Percentiles rank a stretch among this genome's conserved stretches.
Conservation (phyloP, 2,329 filamentous ascomycete species). For the Curvularia sp. region DNA sequence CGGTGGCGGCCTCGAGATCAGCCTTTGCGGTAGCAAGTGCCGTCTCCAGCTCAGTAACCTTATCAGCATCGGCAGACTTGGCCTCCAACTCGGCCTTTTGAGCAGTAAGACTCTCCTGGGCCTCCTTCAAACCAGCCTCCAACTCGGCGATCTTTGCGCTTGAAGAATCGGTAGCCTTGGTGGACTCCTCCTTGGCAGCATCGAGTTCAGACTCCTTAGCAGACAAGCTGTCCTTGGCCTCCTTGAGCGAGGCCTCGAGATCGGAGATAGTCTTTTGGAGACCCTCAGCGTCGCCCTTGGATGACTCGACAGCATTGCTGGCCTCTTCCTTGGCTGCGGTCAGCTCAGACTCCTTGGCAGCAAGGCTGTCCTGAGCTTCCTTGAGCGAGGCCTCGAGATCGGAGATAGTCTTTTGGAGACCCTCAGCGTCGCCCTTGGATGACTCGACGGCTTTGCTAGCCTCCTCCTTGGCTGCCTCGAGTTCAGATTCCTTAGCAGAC, state of each 20-base stretch:
- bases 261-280: constrained; percentile 31
- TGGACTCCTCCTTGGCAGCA: constrained; percentile 24
- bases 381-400: constrained; percentile 29
- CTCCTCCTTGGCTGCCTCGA: constrained; percentile 25
- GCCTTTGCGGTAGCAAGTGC: constrained; percentile 22
- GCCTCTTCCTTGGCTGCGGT: constrained; percentile 24
- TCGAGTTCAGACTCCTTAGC: constrained; percentile 27
- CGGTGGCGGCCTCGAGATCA: constrained; percentile 15
- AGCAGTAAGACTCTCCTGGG: constrained; percentile 30
- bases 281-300: constrained; percentile 24
- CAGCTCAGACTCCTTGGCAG: constrained; percentile 27
- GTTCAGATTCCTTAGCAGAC: constrained; percentile 25
- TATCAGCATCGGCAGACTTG: constrained; percentile 27
- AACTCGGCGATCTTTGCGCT: constrained; percentile 33
- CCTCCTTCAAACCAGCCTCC: constrained; percentile 33
- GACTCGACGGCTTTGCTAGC: constrained; percentile 28
- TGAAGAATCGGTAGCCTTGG: constrained; percentile 29
- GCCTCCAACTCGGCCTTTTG: constrained; percentile 34
- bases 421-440: constrained; percentile 25
- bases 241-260: constrained; percentile 25
- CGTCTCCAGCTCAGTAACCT: constrained; percentile 30
- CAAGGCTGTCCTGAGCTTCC: constrained; percentile 18
- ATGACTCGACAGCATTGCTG: constrained; percentile 29
- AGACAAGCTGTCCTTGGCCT: constrained; percentile 18
- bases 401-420: constrained; percentile 27